A percentile compares a stretch with the other conserved stretches of the same genome.
Evolutionary conservation across 495 filamentous ascomycete genomes (phyloP).

Genomic region (Hypoxylon lenormandii): DNA sequence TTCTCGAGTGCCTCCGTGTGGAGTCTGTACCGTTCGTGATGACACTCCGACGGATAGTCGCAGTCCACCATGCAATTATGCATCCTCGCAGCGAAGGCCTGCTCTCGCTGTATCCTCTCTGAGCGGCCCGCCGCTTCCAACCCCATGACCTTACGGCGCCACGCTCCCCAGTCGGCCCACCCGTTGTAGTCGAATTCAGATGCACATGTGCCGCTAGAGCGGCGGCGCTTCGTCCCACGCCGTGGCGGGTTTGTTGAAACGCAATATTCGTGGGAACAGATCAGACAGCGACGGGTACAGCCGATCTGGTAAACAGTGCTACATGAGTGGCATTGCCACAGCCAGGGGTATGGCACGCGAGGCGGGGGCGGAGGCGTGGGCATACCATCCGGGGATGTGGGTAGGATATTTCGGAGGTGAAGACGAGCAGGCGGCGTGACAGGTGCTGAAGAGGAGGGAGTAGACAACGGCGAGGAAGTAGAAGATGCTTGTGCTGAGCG

Average conservation of each 20-base stretch:
- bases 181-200: conserved; percentile 60
- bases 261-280: conserved; percentile 61
- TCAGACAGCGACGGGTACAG: conserved; percentile 61
- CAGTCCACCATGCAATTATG: conserved; percentile 60
- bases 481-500: conserved; percentile 3
- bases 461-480: conserved; percentile 4
- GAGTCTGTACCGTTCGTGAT: conserved; percentile 45
- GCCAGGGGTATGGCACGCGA: conserved; percentile 53
- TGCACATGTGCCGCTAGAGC: conserved; percentile 35
- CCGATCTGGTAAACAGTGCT: conserved; percentile 53
- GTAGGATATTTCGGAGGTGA: conserved; percentile 49
- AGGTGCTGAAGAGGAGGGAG: conserved; percentile 11
- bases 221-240: conserved; percentile 39
- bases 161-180: conserved; percentile 56
- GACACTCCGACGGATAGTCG: conserved; percentile 60
- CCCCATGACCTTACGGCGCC: conserved; percentile 52
- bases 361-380: conserved; percentile 48
- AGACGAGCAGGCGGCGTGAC: conserved; percentile 46
- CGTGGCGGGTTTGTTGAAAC: conserved; percentile 23
- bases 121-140: conserved; percentile 29
- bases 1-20: conserved; percentile 30
- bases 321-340: conserved; percentile 62
- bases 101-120: conserved; percentile 30
- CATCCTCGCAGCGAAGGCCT: conserved; percentile 37
- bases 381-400: conserved; percentile 40